A percentile compares a stretch with the other conserved stretches of the same genome.
These are phyloP conservation scores for Pyrenochaeta sp. DNA, from an alignment of 2,329 filamentous ascomycete genomes.

Conservation along the genomic window DNA sequence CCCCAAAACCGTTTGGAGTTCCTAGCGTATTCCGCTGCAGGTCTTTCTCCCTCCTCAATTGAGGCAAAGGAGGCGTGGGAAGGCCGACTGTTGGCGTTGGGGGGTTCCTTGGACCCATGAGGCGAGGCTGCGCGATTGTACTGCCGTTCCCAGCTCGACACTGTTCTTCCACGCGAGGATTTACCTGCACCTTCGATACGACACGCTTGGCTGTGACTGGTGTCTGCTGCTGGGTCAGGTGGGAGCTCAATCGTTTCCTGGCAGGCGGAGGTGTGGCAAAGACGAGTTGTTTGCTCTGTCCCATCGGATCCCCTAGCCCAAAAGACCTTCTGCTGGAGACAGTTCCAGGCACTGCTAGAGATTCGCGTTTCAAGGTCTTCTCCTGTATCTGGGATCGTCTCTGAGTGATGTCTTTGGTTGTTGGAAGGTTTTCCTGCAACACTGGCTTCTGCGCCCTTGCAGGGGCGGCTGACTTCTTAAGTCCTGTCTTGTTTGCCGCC, in stretches of 20 bases:
- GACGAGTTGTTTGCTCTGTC: conserved; percentile 24
- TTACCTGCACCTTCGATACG: conserved; percentile 12
- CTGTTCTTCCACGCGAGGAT: neutral
- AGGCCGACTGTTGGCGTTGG: conserved; percentile 17
- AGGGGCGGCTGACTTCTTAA: conserved; percentile 17
- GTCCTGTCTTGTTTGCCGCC: conserved; percentile 26
- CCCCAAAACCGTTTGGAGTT: conserved; percentile 29
- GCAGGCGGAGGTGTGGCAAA: conserved; percentile 22
- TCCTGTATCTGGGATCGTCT: conserved; percentile 32
- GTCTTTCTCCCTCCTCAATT: conserved; percentile 24
- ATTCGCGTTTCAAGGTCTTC: conserved; percentile 25
- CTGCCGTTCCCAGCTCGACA: conserved; percentile 3
- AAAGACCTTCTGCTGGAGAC: conserved; percentile 26
- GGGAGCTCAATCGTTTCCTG: conserved; percentile 28
- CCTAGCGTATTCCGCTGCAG: conserved; percentile 28
- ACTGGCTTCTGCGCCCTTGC: conserved; percentile 15
- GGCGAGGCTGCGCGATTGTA: conserved; percentile 18
- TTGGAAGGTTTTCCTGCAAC: conserved; percentile 35
- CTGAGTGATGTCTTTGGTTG: conserved; percentile 19
- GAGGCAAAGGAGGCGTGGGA: conserved; percentile 15
- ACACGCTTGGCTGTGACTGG: conserved; percentile 30
- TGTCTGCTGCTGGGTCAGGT: conserved; percentile 25
- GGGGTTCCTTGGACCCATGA: conserved; percentile 26
- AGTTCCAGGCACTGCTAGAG: conserved; percentile 20
- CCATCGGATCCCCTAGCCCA: conserved; percentile 16